Evolutionary conservation across 148 eudicot species (phyloP), one percentile per base, ranked within the genome.

Genomic region (Hydrangea macrophylla): DNA sequence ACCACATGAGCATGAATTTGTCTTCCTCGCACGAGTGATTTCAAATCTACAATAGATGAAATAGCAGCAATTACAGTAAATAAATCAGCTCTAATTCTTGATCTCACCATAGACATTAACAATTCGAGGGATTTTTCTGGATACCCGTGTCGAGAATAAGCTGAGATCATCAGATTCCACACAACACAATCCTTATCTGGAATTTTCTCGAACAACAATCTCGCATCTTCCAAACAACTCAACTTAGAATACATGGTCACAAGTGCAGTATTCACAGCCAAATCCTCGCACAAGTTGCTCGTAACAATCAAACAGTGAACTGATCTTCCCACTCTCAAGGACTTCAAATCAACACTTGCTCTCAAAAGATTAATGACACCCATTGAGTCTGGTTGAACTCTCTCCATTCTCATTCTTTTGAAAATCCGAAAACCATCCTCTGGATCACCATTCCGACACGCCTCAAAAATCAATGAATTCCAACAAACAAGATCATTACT

Each of bases 161-260:
- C 78, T 11, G 73, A 70, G 37, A 79, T 70, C 79, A 79, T 74
- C 57, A 74, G 31, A 53, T 79, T 79, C 79, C 82, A 79, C 40
- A 71, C 76, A 17, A 79, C 78, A 58, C 64, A 60, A 65, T 79
- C 82, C 67, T 69, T 79, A 6, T 66, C 76, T 56, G 68, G 37
- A 62, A 70, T 79, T 32, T 57, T 62, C 63, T 74, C 76, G 35
- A 74, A 79, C 61, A 75, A 60, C 50, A 79, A 79, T 30, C 68
- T 24, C 2, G 76, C 73, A 27, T 71, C 65, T 27, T 71, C 24
- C 24, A 75, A 51, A 36, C 54, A 18, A 58, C 79, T 63, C 6
- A 75, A 39, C 42, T 68, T 75, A 1, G 76, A 75, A 63, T 75
- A 79, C 82, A 79, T 62, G 30, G 67, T 75, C 67, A 79, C 57